Base-by-base conservation (phyloP, 2,329 filamentous ascomycete species). In the Chaetomiaceae sp. region DNA sequence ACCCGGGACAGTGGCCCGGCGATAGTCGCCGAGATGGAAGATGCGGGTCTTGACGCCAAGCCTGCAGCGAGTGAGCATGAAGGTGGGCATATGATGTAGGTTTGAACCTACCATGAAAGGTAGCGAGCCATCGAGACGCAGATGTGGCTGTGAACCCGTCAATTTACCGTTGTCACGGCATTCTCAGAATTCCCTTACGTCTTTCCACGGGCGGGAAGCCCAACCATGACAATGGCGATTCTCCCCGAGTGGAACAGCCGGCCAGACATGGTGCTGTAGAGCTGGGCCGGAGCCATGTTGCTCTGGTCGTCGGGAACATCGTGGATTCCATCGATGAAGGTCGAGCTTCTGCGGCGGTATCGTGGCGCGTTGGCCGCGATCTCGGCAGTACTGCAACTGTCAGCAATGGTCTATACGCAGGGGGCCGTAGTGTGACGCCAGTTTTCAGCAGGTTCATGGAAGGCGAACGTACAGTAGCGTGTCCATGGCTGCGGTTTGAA, bases 181-280 rank as follows among this genome's bases (percentile, higher is more conserved):
- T 6, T 9, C 27, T 36, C 17, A 40, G 42, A 75, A 17, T 19
- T 11, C 36, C 1, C 85, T 69, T 72, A 90, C 80, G 94, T 99
- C 74, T 99, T 99, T 57, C 94, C 94, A 65, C 94, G 85, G 36
- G 94, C 94, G 38, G 94, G 94, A 27, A 96, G 82, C 22, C 94
- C 94, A 61, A 97, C 94, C 69, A 96, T 96, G 60, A 94, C 92
- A 64, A 99, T 97, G 44, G 92, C 92, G 68, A 99, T 99, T 54
- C 92, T 85, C 44, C 94, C 94, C 20, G 94, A 96, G 71, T 99
- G 94, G 69, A 99, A 99, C 27, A 99, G 83, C 38, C 94, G 84
- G 45, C 94, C 94, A 44, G 92, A 97, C 80, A 97, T 95, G 49
- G 94, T 99, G 70, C 91, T 96, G 75, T 99, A 99, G 42, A 99